phyloP scores from a whole-genome alignment of 108 stramenopile species.

The Aurantiochytrium sp. region DNA sequence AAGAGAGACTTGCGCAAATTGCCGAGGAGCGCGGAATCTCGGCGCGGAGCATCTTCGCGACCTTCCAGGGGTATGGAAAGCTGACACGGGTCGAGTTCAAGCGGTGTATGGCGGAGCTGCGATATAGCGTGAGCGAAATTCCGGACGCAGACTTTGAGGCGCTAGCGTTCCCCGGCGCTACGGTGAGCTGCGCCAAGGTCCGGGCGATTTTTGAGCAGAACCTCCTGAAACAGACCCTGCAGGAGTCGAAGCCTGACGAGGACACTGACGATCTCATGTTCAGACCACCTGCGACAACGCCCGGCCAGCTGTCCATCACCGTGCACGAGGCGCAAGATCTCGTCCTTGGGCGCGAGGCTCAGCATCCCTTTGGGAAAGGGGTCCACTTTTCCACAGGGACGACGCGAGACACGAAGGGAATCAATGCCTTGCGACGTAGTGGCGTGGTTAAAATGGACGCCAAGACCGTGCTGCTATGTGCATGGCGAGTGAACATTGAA shows the following conservation, averaged over 20 bases:
- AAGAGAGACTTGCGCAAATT: not conserved
- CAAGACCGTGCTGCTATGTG: not conserved
- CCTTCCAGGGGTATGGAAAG: not conserved
- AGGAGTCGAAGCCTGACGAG: not conserved
- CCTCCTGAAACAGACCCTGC: not conserved
- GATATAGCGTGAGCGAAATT: not conserved
- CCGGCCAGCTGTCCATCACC: not conserved
- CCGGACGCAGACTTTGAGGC: slow-evolving; percentile 1
- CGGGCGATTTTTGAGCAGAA: slow-evolving; percentile 10
- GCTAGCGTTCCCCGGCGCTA: not conserved
- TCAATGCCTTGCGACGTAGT: not conserved
- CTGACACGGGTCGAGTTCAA: slow-evolving; percentile 1
- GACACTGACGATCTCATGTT: not conserved
- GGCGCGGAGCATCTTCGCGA: not conserved
- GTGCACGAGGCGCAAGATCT: slow-evolving; percentile 12
- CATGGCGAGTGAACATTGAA: not conserved
- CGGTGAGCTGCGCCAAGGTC: not conserved
- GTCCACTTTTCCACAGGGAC: not conserved
- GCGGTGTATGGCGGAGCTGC: not conserved
- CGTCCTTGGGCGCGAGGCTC: not conserved
- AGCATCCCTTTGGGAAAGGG: too few species aligned
- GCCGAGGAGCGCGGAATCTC: not conserved
- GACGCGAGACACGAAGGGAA: not conserved
- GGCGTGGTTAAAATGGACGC: not conserved
- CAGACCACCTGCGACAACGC: not conserved